Conservation (phyloP, 2,329 filamentous ascomycete genomes). For the Monosporascus sp. region DNA sequence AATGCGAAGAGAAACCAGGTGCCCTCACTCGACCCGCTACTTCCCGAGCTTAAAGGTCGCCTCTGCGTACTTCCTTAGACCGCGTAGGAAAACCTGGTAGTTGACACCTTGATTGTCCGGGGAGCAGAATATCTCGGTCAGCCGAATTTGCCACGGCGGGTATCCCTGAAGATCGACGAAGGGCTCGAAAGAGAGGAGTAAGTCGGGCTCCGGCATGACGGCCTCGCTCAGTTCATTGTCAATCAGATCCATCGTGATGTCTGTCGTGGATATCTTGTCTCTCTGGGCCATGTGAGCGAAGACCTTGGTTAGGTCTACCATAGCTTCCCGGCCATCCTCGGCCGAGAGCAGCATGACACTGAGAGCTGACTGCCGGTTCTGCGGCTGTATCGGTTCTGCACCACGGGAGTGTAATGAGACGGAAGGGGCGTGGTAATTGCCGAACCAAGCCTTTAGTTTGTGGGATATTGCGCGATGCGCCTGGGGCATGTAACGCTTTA, state of each 20-base stretch:
- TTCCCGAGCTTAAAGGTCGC: constrained; percentile 84
- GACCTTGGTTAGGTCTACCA: constrained; percentile 93
- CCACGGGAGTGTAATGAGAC: constrained; percentile 53
- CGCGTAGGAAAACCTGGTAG: constrained; percentile 88
- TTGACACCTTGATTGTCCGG: constrained; percentile 77
- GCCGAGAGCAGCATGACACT: constrained; percentile 74
- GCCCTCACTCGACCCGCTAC: constrained; percentile 27
- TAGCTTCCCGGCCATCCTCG: constrained; percentile 85
- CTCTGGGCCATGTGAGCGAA: constrained; percentile 92
- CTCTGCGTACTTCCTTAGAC: constrained; percentile 75
- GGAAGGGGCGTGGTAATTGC: constrained; percentile 59
- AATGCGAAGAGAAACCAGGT: neutral
- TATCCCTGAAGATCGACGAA: constrained; percentile 83
- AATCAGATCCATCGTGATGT: constrained; percentile 81
- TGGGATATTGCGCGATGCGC: constrained; percentile 73
- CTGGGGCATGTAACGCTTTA: constrained; percentile 85
- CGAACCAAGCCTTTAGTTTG: constrained; percentile 85
- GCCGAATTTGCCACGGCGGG: constrained; percentile 89
- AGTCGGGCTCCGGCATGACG: constrained; percentile 83
- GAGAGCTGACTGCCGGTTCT: constrained; percentile 35
- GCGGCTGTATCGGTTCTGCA: constrained; percentile 32
- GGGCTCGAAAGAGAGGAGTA: constrained; percentile 82
- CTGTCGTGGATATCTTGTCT: constrained; percentile 71
- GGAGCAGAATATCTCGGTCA: constrained; percentile 88
- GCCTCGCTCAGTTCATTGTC: constrained; percentile 78